phyloP scores from a whole-genome alignment of 2,329 filamentous ascomycete genomes.

The Alternaria burnsii region DNA sequence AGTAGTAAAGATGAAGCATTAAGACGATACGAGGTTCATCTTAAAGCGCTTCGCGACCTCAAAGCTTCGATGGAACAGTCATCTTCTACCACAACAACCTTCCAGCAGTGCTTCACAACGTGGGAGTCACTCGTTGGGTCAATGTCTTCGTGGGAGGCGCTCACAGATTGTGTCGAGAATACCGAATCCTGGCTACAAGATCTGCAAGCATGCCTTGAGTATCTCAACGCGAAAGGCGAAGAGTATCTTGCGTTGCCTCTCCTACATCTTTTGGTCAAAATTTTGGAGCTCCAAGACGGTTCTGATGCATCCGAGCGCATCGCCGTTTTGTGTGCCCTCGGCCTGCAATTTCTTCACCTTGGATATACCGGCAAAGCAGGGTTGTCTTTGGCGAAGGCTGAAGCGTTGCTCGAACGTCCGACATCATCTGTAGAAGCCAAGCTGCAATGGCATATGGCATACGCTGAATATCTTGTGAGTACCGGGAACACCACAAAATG shows the following conservation, averaged over 20 bases:
- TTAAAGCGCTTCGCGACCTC: constrained; percentile 51
- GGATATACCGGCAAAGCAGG: constrained; percentile 69
- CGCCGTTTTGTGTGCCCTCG: constrained; percentile 57
- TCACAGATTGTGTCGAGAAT: constrained; percentile 61
- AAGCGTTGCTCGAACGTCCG: constrained; percentile 56
- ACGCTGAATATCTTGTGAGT: constrained; percentile 76
- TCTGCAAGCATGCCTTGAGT: constrained; percentile 64
- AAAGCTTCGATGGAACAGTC: constrained; percentile 54
- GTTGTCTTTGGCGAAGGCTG: constrained; percentile 66
- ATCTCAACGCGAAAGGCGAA: constrained; percentile 65
- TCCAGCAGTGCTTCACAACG: constrained; percentile 43
- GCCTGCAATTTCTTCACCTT: constrained; percentile 65
- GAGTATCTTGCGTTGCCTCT: constrained; percentile 59
- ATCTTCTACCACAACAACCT: constrained; percentile 26
- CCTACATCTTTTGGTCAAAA: constrained; percentile 59
- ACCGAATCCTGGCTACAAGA: constrained; percentile 59
- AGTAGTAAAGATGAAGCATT: constrained; percentile 46
- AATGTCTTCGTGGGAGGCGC: constrained; percentile 44
- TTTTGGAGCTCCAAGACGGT: constrained; percentile 57
- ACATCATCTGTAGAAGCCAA: constrained; percentile 56
- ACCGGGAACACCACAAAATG: constrained; percentile 72
- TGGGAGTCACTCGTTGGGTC: constrained; percentile 53
- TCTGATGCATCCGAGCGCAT: constrained; percentile 52
- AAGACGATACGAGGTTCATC: constrained; percentile 43
- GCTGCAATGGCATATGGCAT: constrained; percentile 71